Evolutionary conservation across 192 early-diverging fungal species (phyloP).

Genomic region (Chytriomyces sp.): DNA sequence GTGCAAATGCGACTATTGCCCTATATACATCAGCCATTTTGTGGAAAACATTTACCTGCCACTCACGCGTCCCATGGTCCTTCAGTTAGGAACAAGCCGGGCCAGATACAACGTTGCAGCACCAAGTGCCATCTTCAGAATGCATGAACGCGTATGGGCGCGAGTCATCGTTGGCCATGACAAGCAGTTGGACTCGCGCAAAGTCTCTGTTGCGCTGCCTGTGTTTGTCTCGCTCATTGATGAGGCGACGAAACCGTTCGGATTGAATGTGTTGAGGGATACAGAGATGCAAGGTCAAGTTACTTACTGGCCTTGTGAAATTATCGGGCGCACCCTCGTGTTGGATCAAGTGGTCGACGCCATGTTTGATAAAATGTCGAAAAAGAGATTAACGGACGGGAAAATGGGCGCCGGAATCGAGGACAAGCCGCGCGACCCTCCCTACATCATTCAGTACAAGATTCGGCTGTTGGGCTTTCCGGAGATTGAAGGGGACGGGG

Average conservation of each 20-base stretch:
- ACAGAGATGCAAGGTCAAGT: neutral
- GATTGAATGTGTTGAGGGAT: constrained; percentile 10
- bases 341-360: neutral
- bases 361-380: neutral
- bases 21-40: constrained; percentile 2
- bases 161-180: constrained; percentile 14
- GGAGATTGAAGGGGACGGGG: neutral
- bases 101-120: neutral
- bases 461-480: constrained; percentile 12
- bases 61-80: constrained; percentile 20
- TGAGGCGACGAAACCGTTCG: neutral
- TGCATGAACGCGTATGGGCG: constrained; percentile 18
- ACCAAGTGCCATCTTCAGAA: constrained; percentile 12
- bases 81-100: neutral
- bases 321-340: neutral
- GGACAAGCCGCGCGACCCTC: neutral
- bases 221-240: constrained; percentile 17
- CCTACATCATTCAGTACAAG: neutral
- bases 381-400: neutral
- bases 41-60: constrained; percentile 1
- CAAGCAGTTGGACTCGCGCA: neutral
- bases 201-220: neutral
- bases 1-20: constrained; percentile 21
- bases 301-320: constrained; percentile 13
- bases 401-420: neutral